Evolutionary conservation across 108 stramenopile species (phyloP).

Genomic region (Schizochytrium sp.): DNA sequence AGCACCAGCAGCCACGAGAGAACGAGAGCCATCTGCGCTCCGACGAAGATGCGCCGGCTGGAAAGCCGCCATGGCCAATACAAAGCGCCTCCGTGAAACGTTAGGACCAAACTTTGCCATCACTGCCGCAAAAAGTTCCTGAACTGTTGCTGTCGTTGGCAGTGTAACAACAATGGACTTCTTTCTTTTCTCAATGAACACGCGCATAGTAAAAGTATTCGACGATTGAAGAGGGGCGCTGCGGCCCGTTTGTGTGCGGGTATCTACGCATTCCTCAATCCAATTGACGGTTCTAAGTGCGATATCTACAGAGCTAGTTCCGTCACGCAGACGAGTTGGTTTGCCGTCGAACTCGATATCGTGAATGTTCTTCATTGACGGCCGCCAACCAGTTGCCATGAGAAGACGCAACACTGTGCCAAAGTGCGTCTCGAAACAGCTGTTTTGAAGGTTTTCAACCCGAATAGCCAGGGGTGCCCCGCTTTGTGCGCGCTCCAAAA

Average conservation of each 20-base stretch:
- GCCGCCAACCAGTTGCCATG: constrained; percentile 27
- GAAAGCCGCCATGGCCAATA: constrained; percentile 6
- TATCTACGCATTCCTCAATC: neutral
- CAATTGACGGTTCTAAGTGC: neutral
- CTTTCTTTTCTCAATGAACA: neutral
- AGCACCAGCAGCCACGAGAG: constrained; percentile 1
- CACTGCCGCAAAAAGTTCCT: constrained; percentile 3
- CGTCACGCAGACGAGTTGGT: neutral
- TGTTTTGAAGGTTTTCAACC: neutral
- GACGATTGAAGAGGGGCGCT: neutral
- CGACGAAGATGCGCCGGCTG: constrained; percentile 33
- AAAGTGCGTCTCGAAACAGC: constrained; percentile 38
- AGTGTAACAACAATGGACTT: neutral
- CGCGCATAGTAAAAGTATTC: neutral
- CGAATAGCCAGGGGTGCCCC: neutral
- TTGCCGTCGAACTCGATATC: constrained; percentile 24
- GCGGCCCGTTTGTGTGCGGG: neutral
- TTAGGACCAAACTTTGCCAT: neutral
- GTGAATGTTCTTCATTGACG: constrained; percentile 17
- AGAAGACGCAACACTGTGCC: constrained; percentile 23
- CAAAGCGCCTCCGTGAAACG: neutral
- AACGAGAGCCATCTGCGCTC: neutral
- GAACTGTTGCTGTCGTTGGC: neutral
- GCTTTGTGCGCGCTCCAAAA: neutral
- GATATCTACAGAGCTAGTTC: neutral